Evolutionary conservation across 257 asterid genomes (phyloP).

Genomic region (Primulina huaijiensis): DNA sequence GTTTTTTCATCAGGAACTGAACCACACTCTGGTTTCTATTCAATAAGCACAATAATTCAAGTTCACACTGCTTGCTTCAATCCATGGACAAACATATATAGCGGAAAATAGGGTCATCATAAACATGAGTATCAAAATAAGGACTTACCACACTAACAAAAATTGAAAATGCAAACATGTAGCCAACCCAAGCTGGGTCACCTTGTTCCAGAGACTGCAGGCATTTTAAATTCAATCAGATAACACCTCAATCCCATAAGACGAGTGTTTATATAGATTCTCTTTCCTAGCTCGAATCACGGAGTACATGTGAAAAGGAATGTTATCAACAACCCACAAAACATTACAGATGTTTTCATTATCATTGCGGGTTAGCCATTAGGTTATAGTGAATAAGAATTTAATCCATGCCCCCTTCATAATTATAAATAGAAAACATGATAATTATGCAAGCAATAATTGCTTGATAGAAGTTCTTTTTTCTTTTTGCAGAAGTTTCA

Average conservation of each 20-base stretch:
- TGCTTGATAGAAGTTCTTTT: no score
- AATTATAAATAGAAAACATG: no score
- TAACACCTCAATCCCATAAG: conserved; percentile 19
- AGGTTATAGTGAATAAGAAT: no score
- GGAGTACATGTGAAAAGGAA: no score
- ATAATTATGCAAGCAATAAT: no score
- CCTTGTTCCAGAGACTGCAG: conserved; percentile 81
- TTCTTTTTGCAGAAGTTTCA: no score
- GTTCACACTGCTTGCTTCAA: conserved; percentile 13
- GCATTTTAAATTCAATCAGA: conserved; percentile 29
- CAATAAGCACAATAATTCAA: conserved; percentile 16
- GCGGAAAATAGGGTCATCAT: not conserved
- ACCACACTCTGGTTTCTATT: not conserved
- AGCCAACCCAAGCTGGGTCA: conserved; percentile 83
- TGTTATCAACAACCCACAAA: no score
- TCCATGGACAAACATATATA: conserved; percentile 7
- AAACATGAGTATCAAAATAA: conserved; percentile 8
- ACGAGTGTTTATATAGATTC: not conserved
- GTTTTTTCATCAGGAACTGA: conserved; percentile 16
- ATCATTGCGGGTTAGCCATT: no score
- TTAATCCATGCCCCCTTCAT: no score
- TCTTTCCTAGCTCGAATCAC: no score
- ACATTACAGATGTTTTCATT: no score
- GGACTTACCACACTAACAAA: conserved; percentile 78
- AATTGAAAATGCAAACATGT: conserved; percentile 74